A percentile compares a stretch with the other conserved stretches of the same genome.
Evolutionary conservation across 176 grass and related monocot genomes (phyloP).

Genomic region (Eragrostis curvula): DNA sequence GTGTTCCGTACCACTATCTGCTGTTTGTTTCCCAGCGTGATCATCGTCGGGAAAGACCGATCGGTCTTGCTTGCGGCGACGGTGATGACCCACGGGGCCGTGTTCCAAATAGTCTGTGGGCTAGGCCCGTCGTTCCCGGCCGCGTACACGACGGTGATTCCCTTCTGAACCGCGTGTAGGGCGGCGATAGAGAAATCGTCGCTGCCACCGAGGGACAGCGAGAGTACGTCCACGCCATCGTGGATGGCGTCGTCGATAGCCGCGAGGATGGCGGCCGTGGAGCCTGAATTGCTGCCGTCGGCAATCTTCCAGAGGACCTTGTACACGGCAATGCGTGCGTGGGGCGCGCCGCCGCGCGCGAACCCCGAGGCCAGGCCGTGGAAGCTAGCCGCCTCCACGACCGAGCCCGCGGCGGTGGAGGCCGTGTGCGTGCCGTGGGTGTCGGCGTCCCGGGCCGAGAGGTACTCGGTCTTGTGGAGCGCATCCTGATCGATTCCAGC

Average conservation of each 20-base stretch:
- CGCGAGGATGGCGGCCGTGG: not conserved
- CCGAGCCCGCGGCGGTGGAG: constrained; percentile 24
- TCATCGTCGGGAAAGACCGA: constrained; percentile 30
- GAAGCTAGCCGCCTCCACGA: constrained; percentile 21
- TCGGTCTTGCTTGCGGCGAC: constrained; percentile 39
- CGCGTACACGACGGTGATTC: constrained; percentile 8
- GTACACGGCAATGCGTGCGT: constrained; percentile 30
- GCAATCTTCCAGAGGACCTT: not conserved
- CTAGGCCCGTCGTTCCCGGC: not conserved
- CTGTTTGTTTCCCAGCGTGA: constrained; percentile 40
- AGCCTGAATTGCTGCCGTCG: not conserved
- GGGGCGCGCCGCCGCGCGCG: constrained; percentile 20
- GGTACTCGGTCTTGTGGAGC: not conserved
- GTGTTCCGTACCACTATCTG: constrained; percentile 24
- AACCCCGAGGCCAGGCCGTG: not conserved
- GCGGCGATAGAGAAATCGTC: not conserved
- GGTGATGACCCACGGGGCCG: constrained; percentile 46
- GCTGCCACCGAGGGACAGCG: not conserved
- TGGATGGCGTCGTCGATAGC: constrained; percentile 51
- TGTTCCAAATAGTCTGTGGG: not conserved
- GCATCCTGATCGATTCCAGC: accelerated
- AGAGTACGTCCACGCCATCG: constrained; percentile 32
- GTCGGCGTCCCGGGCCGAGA: not conserved
- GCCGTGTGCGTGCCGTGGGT: constrained; percentile 43
- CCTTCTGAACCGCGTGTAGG: constrained; percentile 44